Conservation (phyloP, 352 stramenopile species). For the Phytophthora brassicae region DNA sequence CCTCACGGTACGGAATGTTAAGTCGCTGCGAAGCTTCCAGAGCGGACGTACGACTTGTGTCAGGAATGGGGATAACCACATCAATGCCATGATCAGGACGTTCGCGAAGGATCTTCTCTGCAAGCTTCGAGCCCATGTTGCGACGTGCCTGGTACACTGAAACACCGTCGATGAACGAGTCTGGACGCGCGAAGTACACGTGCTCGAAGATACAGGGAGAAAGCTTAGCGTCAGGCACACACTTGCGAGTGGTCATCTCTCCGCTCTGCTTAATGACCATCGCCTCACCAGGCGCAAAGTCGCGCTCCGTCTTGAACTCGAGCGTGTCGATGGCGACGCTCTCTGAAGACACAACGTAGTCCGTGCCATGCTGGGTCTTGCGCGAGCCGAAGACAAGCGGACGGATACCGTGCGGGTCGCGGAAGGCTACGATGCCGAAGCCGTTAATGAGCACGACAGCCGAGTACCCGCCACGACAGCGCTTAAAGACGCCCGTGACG, state of each 20-base stretch:
- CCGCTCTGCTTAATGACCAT: conserved; percentile 94
- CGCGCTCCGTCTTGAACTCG: conserved; percentile 94
- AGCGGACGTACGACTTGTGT: conserved; percentile 96
- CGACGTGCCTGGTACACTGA: conserved; percentile 97
- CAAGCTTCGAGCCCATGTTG: conserved; percentile 98
- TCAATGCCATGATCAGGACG: conserved; percentile 95
- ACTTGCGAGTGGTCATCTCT: conserved; percentile 85
- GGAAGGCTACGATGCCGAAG: conserved; percentile 97
- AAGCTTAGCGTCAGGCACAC: conserved; percentile 64
- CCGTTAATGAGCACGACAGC: conserved; percentile 98
- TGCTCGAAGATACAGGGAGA: conserved; percentile 99
- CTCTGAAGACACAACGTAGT: conserved; percentile 97
- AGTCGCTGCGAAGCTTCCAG: conserved; percentile 89
- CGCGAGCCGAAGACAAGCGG: conserved; percentile 94
- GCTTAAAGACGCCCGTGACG: conserved; percentile 92
- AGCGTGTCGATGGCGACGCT: conserved; percentile 98
- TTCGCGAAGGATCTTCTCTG: conserved; percentile 92
- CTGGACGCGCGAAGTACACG: conserved; percentile 99
- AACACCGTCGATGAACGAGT: conserved; percentile 99
- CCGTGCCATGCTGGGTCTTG: conserved; percentile 79
- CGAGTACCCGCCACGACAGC: conserved; percentile 96
- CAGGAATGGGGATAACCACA: conserved; percentile 98
- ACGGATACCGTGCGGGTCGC: conserved; percentile 97
- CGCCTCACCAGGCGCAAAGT: conserved; percentile 96
- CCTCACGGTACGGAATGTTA: conserved; percentile 95